Percentiles rank a stretch among this genome's conserved stretches.
Evolutionary conservation across 2,329 filamentous ascomycete genomes (phyloP).

Genomic region (Aureobasidium pullulans): DNA sequence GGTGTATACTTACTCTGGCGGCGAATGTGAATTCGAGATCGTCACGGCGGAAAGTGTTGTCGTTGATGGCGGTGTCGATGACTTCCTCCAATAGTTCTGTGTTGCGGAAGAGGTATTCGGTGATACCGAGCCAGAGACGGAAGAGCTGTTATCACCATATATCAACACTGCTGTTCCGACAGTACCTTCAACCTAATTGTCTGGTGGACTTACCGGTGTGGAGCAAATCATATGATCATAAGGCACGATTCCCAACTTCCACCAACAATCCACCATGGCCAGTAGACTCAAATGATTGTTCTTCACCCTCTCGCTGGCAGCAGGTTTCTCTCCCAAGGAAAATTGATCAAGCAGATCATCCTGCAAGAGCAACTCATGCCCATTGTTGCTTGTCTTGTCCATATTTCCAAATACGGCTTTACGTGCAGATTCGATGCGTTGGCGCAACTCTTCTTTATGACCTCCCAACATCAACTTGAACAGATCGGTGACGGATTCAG

Average conservation of each 20-base stretch:
- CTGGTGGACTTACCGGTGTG: constrained; percentile 60
- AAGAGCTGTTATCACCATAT: constrained; percentile 54
- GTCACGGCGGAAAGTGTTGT: constrained; percentile 87
- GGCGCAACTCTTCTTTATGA: constrained; percentile 63
- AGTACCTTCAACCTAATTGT: background rate
- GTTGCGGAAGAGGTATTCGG: constrained; percentile 89
- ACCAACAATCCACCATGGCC: constrained; percentile 99
- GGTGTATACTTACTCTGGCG: constrained; percentile 51
- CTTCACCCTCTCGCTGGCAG: constrained; percentile 56
- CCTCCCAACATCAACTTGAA: constrained; percentile 96
- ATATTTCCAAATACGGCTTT: constrained; percentile 53
- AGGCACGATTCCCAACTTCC: constrained; percentile 81
- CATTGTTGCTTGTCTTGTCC: constrained; percentile 40
- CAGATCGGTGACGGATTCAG: constrained; percentile 81
- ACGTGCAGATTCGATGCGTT: constrained; percentile 72
- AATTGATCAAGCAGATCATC: constrained; percentile 85
- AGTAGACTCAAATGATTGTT: constrained; percentile 93
- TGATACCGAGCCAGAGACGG: constrained; percentile 93
- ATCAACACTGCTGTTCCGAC: background rate
- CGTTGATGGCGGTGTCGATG: constrained; percentile 76
- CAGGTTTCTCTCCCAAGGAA: constrained; percentile 57
- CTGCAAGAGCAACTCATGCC: constrained; percentile 62
- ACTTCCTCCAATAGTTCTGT: constrained; percentile 72
- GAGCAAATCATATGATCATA: constrained; percentile 99
- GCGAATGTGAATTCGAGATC: constrained; percentile 98